Evolutionary conservation across 192 early-diverging fungal genomes (phyloP).

Genomic region (Powellomyces hirtus): DNA sequence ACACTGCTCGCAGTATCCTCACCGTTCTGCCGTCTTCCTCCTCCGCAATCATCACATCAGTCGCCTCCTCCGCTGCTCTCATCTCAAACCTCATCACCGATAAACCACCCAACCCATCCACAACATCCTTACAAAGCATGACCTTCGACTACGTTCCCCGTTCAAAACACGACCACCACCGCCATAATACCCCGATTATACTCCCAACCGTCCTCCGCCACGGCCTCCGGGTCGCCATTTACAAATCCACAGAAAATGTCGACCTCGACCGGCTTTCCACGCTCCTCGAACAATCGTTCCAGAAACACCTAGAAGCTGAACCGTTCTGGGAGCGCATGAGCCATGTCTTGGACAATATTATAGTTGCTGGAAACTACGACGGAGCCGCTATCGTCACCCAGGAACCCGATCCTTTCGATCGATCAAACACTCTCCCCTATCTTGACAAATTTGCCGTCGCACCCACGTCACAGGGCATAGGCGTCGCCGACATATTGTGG

Average conservation of each 20-base stretch:
- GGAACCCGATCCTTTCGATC: constrained; percentile 42
- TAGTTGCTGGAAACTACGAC: constrained; percentile 88
- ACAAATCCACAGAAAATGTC: constrained; percentile 17
- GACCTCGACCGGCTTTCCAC: constrained; percentile 49
- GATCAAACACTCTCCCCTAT: constrained; percentile 44
- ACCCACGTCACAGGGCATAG: constrained; percentile 84
- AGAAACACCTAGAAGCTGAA: constrained; percentile 51
- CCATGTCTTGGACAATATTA: constrained; percentile 55
- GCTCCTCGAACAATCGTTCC: constrained; percentile 78
- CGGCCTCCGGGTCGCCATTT: constrained; percentile 65
- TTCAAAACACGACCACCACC: background rate
- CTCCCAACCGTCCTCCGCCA: constrained; percentile 74
- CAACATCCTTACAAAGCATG: constrained; percentile 52
- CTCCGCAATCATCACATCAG: constrained; percentile 73
- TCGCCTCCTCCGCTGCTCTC: constrained; percentile 45
- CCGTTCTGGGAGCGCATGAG: constrained; percentile 62
- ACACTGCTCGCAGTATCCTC: constrained; percentile 67
- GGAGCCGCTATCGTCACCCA: constrained; percentile 84
- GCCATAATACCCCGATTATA: background rate
- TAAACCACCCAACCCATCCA: constrained; percentile 45
- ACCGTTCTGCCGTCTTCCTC: constrained; percentile 64
- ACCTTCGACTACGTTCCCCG: background rate
- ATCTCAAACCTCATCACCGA: constrained; percentile 78
- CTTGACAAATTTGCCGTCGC: constrained; percentile 92
- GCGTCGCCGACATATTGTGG: constrained; percentile 95